These are phyloP conservation scores for Coniferiporia weirii DNA, from an alignment of 1,284 basidiomycete genomes.

Conservation along the genomic window DNA sequence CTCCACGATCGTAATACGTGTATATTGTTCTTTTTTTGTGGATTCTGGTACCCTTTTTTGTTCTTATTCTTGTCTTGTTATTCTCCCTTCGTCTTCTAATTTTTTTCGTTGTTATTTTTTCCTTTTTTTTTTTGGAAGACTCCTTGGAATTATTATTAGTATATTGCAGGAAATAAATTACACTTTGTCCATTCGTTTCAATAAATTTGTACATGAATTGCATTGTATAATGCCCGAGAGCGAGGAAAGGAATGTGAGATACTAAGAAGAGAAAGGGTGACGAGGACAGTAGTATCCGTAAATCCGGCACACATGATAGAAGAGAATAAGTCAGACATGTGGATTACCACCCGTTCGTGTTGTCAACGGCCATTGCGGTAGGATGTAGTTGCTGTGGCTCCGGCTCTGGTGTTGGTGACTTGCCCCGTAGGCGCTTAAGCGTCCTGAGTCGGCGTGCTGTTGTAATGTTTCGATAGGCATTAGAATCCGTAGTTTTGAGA, in stretches of 20 bases:
- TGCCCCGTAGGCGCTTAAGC: constrained; percentile 39
- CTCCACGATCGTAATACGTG: background rate
- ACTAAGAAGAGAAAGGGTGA: background rate
- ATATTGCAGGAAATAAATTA: constrained; percentile 13
- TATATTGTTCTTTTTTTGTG: background rate
- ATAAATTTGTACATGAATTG: background rate
- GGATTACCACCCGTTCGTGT: background rate
- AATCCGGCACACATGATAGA: background rate
- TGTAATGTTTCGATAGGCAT: background rate
- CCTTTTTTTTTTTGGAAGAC: background rate
- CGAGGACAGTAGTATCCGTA: background rate
- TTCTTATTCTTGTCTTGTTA: background rate
- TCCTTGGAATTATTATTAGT: constrained; percentile 8
- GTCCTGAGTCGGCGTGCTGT: constrained; percentile 49
- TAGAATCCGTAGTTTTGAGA: background rate
- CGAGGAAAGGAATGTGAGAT: background rate
- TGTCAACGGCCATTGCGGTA: constrained; percentile 19
- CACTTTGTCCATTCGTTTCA: constrained; percentile 11
- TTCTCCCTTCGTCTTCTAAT: background rate
- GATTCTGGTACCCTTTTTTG: background rate
- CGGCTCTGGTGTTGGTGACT: constrained; percentile 33
- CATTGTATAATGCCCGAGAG: background rate
- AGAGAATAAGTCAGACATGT: background rate
- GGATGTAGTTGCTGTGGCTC: constrained; percentile 21
- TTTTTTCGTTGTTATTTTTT: constrained; percentile 5